Conservation (phyloP, 2,329 filamentous ascomycete genomes). For the Emergomyces pasteurianus region DNA sequence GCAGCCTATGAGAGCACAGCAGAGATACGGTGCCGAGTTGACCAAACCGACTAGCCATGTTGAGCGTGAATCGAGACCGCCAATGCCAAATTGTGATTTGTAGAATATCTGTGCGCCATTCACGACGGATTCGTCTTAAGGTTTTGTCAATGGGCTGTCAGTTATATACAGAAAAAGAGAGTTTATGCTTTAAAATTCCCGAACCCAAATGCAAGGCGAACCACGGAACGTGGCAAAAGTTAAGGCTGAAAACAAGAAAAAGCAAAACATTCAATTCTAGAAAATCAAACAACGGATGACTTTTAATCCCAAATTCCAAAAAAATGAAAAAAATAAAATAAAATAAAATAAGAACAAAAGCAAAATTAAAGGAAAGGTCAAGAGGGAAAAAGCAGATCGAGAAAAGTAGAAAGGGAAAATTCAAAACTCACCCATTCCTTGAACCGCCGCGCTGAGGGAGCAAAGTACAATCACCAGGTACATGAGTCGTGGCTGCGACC, state of each 20-base stretch:
- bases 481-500: conserved; percentile 55
- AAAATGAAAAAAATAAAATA: neutral
- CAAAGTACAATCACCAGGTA: conserved; percentile 56
- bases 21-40: conserved; percentile 48
- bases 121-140: conserved; percentile 53
- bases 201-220: neutral
- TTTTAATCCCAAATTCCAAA: neutral
- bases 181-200: neutral
- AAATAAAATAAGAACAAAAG: no score
- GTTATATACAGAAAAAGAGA: neutral
- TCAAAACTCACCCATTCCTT: conserved; percentile 47
- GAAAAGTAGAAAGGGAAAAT: neutral
- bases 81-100: conserved; percentile 49
- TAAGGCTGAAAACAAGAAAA: neutral
- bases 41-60: conserved; percentile 51
- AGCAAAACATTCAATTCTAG: neutral
- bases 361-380: no score
- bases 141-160: conserved; percentile 7
- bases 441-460: conserved; percentile 57
- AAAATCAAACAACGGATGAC: neutral
- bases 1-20: conserved; percentile 57
- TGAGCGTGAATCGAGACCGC: conserved; percentile 33
- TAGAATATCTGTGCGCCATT: conserved; percentile 59
- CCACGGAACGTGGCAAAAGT: neutral
- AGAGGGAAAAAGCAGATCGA: no score